Evolutionary conservation across 2,329 filamentous ascomycete species (phyloP).

Genomic region (Trichophyton mentagrophytes): DNA sequence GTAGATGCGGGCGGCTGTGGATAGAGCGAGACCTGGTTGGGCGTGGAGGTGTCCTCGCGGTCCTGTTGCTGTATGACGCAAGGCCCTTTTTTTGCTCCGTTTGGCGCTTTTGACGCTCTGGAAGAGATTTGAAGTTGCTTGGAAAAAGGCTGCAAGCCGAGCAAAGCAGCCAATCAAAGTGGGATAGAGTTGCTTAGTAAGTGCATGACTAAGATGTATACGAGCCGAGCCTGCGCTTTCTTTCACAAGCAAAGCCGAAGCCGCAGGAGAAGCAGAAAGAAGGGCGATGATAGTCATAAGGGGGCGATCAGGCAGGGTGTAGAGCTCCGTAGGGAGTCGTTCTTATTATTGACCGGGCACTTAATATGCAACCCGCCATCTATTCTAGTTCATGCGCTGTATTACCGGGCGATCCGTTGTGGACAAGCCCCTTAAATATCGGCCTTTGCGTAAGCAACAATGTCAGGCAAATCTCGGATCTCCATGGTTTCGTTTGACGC

Average conservation of each 20-base stretch:
- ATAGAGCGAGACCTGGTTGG: background rate
- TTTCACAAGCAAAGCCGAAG: background rate
- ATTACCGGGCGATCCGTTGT: background rate
- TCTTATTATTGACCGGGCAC: background rate
- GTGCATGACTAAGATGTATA: background rate
- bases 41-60: background rate
- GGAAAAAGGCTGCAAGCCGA: background rate
- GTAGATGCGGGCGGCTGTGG: background rate
- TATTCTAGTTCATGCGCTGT: background rate
- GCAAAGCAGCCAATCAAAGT: background rate
- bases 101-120: background rate
- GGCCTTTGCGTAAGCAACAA: slow-evolving; percentile 31
- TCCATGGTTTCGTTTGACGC: slow-evolving; percentile 44
- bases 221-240: background rate
- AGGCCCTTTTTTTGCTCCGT: background rate
- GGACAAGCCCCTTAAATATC: background rate
- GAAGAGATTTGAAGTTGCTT: background rate
- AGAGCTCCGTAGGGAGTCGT: background rate
- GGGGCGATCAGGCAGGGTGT: background rate
- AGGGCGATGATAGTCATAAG: background rate
- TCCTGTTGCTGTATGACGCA: slow-evolving; percentile 1
- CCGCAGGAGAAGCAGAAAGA: background rate
- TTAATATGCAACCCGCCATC: background rate
- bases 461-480: slow-evolving; percentile 44
- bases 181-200: background rate